Percentiles rank a stretch among this genome's conserved stretches.
These are phyloP conservation scores for Ophiostoma sp. DNA, from an alignment of 2,329 filamentous ascomycete genomes.

Conservation along the genomic window DNA sequence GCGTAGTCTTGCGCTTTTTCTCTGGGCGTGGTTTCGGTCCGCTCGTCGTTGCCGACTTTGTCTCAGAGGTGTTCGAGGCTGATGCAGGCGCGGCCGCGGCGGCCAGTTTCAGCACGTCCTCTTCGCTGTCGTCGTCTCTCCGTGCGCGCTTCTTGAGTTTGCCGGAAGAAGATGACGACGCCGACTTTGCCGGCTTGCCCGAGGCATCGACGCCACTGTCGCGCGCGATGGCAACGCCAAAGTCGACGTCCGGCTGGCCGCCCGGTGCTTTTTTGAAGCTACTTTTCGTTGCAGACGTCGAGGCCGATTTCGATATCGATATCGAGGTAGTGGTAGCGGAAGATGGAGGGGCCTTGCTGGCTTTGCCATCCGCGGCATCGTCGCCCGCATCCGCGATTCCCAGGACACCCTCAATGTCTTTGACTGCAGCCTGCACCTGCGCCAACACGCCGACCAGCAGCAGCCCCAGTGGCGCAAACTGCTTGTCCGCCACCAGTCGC, in stretches of 20 bases:
- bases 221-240: constrained; percentile 24
- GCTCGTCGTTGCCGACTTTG: background rate
- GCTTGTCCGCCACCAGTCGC: constrained; percentile 64
- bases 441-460: constrained; percentile 62
- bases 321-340: background rate
- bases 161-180: background rate
- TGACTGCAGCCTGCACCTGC: constrained; percentile 33
- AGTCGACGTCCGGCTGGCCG: constrained; percentile 22
- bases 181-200: background rate
- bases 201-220: constrained; percentile 3
- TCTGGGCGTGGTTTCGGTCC: background rate
- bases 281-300: background rate
- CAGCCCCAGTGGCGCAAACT: constrained; percentile 66
- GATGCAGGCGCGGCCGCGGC: background rate
- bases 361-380: background rate
- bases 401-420: background rate
- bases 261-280: background rate
- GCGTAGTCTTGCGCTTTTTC: constrained; percentile 17
- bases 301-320: background rate
- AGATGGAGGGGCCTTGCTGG: background rate
- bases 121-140: constrained; percentile 44
- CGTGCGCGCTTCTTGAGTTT: constrained; percentile 25
- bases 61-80: background rate
- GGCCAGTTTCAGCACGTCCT: background rate
- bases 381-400: background rate